Base-by-base conservation (phyloP, 2,329 filamentous ascomycete species). In the Cercospora citrullina region DNA sequence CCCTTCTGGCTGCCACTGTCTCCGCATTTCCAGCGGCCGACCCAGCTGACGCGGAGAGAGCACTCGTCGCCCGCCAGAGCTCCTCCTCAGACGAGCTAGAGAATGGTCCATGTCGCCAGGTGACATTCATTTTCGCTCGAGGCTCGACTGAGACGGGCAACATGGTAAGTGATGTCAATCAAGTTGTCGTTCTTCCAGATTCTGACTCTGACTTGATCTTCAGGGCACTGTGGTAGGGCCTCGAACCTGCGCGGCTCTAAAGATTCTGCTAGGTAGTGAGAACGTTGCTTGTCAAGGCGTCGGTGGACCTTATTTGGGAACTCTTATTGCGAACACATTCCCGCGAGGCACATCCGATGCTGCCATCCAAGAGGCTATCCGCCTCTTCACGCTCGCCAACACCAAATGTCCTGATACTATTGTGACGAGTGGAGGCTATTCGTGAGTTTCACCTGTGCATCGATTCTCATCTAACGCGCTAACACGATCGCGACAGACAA, bases 81-180 rank as follows among this genome's bases (percentile, higher is more conserved):
- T 51, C 33, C 5, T 62, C 64, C 8, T 39, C 59, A 16, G 68
- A 71, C 57, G 68, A 74, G 36, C 55, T 73, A 42, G 51, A 45
- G 26, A 60, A 70, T 31, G 75, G 75, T 12, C 72, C 64, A 51
- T 85, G 83, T 77, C 81, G 80, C 48, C 72, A 77, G 28, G 80
- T 85, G 70, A 87, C 84, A 6, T 77, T 87, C 64, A 82, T 87
- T 71, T 87, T 85, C 69, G 86, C 86, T 23, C 82, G 86, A n/a
- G 86, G 86, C 7, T 87, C 85, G 9, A 82, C 81, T 5, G 84
- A 87, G 74, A 28, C 68, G 0, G 85, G 84, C 39, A 87, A 86
- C 71, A 82, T 87, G 57, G 86, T 68, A 65, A 14, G 45, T 7
- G 18, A 23, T 1, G n/a, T 48, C 18, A 12, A 10, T 21, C 42